phyloP scores from a whole-genome alignment of 495 filamentous ascomycete species.

The Aspergillus indologenus region DNA sequence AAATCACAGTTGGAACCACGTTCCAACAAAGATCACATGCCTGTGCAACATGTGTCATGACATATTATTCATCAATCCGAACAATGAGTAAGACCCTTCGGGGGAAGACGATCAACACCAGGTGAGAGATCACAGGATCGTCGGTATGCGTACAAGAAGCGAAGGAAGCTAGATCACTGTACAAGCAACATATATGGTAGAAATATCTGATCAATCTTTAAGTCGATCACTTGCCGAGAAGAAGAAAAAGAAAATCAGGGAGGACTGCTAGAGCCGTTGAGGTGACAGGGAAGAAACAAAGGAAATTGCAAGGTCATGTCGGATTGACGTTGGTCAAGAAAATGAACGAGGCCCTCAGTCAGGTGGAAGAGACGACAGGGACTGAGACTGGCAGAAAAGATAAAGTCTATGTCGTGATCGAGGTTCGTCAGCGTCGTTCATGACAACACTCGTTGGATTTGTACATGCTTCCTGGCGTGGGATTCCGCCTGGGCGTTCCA shows the following conservation, averaged over 20 bases:
- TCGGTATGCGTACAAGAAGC: conserved; percentile 15
- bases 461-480: neutral
- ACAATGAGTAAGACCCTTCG: conserved; percentile 13
- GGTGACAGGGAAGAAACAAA: conserved; percentile 6
- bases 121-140: conserved; percentile 6
- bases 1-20: conserved; percentile 5
- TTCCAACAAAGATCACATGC: conserved; percentile 12
- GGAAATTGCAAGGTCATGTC: conserved; percentile 9
- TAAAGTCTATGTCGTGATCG: neutral
- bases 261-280: conserved; percentile 11
- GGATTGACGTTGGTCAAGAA: conserved; percentile 2
- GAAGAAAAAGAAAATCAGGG: neutral
- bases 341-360: neutral
- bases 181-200: conserved; percentile 7
- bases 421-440: neutral
- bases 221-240: conserved; percentile 3
- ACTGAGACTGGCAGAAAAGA: neutral
- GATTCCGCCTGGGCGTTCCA: neutral
- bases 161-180: conserved; percentile 15
- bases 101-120: conserved; percentile 7
- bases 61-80: conserved; percentile 21
- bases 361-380: neutral
- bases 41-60: conserved; percentile 16
- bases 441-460: neutral
- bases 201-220: conserved; percentile 12